phyloP scores from a whole-genome alignment of 257 asterid genomes.

The Coffea eugenioides region DNA sequence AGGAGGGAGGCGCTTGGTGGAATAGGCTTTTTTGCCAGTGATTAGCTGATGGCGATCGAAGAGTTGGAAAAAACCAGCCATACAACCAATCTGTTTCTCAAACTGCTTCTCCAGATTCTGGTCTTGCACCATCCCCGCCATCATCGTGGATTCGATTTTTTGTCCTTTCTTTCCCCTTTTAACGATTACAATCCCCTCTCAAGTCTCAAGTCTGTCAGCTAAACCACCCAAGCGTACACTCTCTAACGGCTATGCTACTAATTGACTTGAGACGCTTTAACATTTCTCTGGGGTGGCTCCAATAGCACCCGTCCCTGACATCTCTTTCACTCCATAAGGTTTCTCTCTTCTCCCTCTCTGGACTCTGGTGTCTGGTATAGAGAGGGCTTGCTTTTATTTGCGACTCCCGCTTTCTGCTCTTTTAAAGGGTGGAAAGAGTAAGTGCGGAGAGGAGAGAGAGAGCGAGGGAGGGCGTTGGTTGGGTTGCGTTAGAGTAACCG shows the following conservation, averaged over 20 bases:
- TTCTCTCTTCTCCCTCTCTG: constrained; percentile 17
- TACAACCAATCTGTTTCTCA: constrained; percentile 78
- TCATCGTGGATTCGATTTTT: constrained; percentile 26
- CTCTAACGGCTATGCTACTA: not conserved
- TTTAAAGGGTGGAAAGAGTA: constrained; percentile 45
- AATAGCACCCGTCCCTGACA: not conserved
- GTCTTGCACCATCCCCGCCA: constrained; percentile 39
- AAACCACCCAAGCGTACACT: not conserved
- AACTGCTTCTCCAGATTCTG: constrained; percentile 53
- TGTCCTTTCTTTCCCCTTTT: not conserved
- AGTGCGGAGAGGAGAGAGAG: not conserved
- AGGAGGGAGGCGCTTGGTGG: constrained; percentile 65
- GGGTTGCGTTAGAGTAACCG: constrained; percentile 10
- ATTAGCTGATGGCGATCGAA: constrained; percentile 77
- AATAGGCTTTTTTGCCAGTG: constrained; percentile 49
- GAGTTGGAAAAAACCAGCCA: constrained; percentile 74
- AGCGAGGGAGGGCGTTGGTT: constrained; percentile 8
- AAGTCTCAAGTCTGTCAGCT: too few species aligned
- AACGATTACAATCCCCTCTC: not conserved
- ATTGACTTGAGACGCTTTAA: not conserved
- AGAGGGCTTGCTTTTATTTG: constrained; percentile 20
- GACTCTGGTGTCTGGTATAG: not conserved
- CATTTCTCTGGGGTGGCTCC: not conserved
- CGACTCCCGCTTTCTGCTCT: constrained; percentile 77
- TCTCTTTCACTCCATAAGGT: constrained; percentile 25